Evolutionary conservation across 2,329 filamentous ascomycete genomes (phyloP).

Genomic region (Pyrenochaeta sp.): DNA sequence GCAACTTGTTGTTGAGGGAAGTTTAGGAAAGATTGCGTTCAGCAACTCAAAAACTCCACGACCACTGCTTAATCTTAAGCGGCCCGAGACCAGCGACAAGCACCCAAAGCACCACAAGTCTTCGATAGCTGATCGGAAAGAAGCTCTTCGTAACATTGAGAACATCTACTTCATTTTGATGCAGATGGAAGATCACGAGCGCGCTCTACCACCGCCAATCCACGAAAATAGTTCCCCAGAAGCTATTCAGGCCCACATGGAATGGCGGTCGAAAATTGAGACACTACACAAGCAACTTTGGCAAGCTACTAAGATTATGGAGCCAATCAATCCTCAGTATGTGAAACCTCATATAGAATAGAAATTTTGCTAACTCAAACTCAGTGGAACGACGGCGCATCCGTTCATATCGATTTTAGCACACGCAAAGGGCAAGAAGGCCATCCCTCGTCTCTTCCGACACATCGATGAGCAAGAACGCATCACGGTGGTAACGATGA

Average conservation of each 20-base stretch:
- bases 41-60: constrained; percentile 98
- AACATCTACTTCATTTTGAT: constrained; percentile 87
- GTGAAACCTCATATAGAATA: constrained; percentile 18
- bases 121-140: constrained; percentile 77
- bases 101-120: constrained; percentile 52
- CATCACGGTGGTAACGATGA: constrained; percentile 94
- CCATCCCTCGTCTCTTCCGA: constrained; percentile 91
- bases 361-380: constrained; percentile 33
- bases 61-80: constrained; percentile 93
- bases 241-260: constrained; percentile 74
- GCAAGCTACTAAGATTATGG: constrained; percentile 88
- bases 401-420: constrained; percentile 97
- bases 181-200: constrained; percentile 92
- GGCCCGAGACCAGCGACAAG: constrained; percentile 70
- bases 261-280: constrained; percentile 77
- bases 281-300: constrained; percentile 82
- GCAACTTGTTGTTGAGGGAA: constrained; percentile 94
- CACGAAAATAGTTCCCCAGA: constrained; percentile 71
- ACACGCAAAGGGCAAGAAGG: constrained; percentile 95
- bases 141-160: constrained; percentile 85
- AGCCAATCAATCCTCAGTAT: constrained; percentile 73
- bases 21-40: constrained; percentile 96
- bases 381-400: constrained; percentile 72
- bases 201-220: constrained; percentile 74
- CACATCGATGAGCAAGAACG: constrained; percentile 92